phyloP scores from a whole-genome alignment of 2,329 filamentous ascomycete genomes.

The Monosporascus sp. region DNA sequence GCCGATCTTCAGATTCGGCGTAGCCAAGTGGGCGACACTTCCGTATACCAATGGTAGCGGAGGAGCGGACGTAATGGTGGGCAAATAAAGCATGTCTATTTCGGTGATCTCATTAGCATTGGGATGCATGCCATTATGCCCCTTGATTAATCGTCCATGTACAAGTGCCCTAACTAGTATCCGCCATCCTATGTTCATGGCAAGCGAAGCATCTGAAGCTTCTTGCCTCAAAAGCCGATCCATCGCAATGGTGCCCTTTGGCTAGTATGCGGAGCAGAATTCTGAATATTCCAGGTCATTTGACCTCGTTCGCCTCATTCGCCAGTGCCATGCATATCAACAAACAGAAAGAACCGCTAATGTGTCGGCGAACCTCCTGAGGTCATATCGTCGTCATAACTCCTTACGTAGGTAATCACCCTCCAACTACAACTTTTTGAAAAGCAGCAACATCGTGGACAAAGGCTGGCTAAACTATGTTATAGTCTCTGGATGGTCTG shows the following conservation, averaged over 20 bases:
- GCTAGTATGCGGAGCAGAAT: neutral
- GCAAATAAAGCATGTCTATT: no score
- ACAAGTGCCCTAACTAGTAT: no score
- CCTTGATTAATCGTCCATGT: neutral
- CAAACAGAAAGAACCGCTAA: neutral
- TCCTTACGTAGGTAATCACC: neutral
- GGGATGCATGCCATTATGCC: neutral
- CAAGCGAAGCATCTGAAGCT: neutral
- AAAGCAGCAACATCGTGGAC: neutral
- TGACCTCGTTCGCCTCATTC: constrained; percentile 2
- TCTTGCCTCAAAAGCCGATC: neutral
- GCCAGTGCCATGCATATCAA: constrained; percentile 9
- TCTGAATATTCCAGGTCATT: neutral
- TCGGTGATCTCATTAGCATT: neutral
- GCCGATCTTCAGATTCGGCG: no score
- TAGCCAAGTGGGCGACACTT: no score
- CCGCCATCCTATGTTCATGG: neutral
- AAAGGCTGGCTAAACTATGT: neutral
- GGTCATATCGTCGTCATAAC: neutral
- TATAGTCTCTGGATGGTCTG: neutral
- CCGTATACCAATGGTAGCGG: no score
- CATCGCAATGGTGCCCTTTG: neutral
- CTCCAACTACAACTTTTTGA: neutral
- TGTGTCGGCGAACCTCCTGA: neutral
- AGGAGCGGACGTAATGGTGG: no score